Percentiles rank a stretch among this genome's conserved stretches.
These are phyloP conservation scores for Exophiala calicioides DNA, from an alignment of 2,329 filamentous ascomycete species.

Conservation along the genomic window DNA sequence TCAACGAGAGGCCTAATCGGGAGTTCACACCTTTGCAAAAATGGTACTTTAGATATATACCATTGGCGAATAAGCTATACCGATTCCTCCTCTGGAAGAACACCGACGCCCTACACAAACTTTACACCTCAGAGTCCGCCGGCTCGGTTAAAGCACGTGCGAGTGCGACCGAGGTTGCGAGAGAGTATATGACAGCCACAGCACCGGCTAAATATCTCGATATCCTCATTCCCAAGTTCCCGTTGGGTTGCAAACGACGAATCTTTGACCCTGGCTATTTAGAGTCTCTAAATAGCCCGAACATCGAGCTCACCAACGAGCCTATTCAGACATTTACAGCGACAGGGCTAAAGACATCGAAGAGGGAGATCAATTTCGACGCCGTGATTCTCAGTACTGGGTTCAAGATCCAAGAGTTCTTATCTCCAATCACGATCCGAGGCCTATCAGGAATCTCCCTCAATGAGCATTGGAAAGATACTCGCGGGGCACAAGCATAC, in stretches of 20 bases:
- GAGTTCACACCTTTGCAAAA: slow-evolving; percentile 41
- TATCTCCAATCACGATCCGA: slow-evolving; percentile 37
- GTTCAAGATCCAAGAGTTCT: slow-evolving; percentile 40
- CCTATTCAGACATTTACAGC: slow-evolving; percentile 9
- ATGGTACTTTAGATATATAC: slow-evolving; percentile 50
- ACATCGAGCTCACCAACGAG: slow-evolving; percentile 52
- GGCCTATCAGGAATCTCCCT: slow-evolving; percentile 33
- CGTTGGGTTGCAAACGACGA: slow-evolving; percentile 63
- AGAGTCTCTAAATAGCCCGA: slow-evolving; percentile 53
- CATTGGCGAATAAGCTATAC: slow-evolving; percentile 37
- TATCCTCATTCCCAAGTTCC: slow-evolving; percentile 62
- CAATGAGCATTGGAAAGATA: slow-evolving; percentile 36
- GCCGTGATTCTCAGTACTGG: slow-evolving; percentile 40
- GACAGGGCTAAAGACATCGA: slow-evolving; percentile 1
- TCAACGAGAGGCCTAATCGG: slow-evolving; percentile 41
- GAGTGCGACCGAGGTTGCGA: slow-evolving; percentile 3
- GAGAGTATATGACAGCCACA: slow-evolving; percentile 46
- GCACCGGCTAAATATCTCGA: slow-evolving; percentile 62
- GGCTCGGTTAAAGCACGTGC: slow-evolving; percentile 1
- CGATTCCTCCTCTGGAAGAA: slow-evolving; percentile 48
- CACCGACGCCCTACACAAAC: slow-evolving; percentile 40
- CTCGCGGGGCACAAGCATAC: slow-evolving; percentile 37
- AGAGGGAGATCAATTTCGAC: slow-evolving; percentile 29
- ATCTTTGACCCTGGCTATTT: slow-evolving; percentile 62
- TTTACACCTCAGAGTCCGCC: slow-evolving; percentile 35